Base-by-base conservation (phyloP, 2,329 filamentous ascomycete genomes). In the Didymella lethalis region DNA sequence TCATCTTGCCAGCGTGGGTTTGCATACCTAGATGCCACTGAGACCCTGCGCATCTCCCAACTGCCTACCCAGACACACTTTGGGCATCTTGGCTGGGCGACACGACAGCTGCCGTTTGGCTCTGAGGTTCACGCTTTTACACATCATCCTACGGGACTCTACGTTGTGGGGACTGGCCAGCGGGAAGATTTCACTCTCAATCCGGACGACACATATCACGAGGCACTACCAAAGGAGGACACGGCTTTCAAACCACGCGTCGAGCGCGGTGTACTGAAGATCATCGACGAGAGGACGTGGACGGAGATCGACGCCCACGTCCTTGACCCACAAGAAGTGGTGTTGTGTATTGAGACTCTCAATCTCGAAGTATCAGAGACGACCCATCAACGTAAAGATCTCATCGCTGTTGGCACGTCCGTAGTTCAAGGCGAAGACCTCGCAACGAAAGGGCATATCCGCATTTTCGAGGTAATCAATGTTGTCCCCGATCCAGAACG, bases 341-440 rank as follows among this genome's bases (percentile, higher is more conserved):
- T 96, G 14, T 89, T 95, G 73, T 92, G 90, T 61, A 86, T 98
- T 70, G 89, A 94, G 75, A 89, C 90, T 4, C 84, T 98, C 38
- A 90, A 90, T 54, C 85, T 99, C 14, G 95, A 98, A 76, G 84
- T 96, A 7, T 97, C 93, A 0, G 95, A 99, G 77, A 88, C 89
- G 32, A 97, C 93, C 0, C 92, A 95, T 72, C 91, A 97, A 74
- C 88, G 92, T 16, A 90, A 88, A 69, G 89, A 91, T 70, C 84
- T 98, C 46, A 85, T 99, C 49, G 88, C 89, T 0, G 89, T 97
- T 1, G 95, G 94, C 14, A 97, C 94, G 0, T 90, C 92, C 1
- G 85, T 95, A 26, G 85, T 89, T n/a, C 90, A 90, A 60, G 95
- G 95, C 40, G 95, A 99, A 78, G 95, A 98, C 71, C 86, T 96